Evolutionary conservation across 2,329 filamentous ascomycete species (phyloP).

Genomic region (Diaporthe sp.): DNA sequence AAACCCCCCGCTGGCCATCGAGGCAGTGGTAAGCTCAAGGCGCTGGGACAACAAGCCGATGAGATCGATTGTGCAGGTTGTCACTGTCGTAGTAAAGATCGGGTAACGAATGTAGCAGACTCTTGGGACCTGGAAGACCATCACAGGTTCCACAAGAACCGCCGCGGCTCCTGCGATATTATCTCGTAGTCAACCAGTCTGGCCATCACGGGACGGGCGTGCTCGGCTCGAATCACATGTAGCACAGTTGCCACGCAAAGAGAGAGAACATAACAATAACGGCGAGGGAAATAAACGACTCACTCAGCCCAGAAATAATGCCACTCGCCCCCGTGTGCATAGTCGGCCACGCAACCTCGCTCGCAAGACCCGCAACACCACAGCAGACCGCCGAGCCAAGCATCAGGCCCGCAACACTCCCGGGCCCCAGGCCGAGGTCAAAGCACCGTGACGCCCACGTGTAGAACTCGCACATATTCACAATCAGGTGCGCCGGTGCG

Average conservation of each 20-base stretch:
- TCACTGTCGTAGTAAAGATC: fast-evolving
- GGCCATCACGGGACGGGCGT: background rate
- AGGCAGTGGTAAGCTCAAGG: background rate
- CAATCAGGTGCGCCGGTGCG: background rate
- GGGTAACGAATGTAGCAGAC: background rate
- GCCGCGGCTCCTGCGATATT: background rate
- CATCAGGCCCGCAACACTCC: background rate
- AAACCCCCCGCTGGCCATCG: fast-evolving
- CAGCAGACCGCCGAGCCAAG: background rate
- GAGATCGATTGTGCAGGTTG: background rate
- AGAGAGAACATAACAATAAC: too few relatives aligned
- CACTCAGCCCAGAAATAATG: constrained; percentile 11
- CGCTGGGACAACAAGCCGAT: background rate
- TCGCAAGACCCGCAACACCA: background rate
- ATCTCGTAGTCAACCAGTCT: too few relatives aligned
- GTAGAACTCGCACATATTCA: background rate
- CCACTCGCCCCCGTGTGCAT: background rate
- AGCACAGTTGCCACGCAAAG: background rate
- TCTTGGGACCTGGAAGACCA: background rate
- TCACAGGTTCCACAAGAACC: background rate
- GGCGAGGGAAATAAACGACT: background rate
- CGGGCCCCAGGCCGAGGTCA: background rate
- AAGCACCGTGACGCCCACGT: constrained; percentile 13
- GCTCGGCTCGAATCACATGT: background rate
- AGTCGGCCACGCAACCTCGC: too few relatives aligned